These are phyloP conservation scores for Aureobasidium melanogenum DNA, from an alignment of 2,329 filamentous ascomycete species.

Conservation along the genomic window DNA sequence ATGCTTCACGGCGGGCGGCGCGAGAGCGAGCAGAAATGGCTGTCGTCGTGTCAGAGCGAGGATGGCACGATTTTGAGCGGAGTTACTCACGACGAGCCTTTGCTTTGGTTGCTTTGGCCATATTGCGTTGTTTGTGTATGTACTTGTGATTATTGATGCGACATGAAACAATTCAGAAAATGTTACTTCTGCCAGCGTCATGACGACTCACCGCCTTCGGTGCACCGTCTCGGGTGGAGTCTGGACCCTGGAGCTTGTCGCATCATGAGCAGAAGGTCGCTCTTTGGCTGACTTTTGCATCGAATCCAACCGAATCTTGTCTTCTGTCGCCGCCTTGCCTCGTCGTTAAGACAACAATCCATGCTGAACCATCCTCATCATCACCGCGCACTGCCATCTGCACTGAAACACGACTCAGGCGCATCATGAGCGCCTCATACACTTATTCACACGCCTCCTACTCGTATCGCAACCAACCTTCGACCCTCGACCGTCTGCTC, in stretches of 20 bases:
- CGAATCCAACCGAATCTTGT: neutral
- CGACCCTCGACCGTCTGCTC: neutral
- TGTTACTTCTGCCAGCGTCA: neutral
- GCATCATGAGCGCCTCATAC: conserved; percentile 6
- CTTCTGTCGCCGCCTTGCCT: neutral
- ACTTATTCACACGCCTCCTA: neutral
- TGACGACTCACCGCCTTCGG: too few relatives aligned
- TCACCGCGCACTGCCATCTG: neutral
- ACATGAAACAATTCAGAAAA: neutral
- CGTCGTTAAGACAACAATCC: neutral
- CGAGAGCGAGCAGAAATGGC: conserved; percentile 62
- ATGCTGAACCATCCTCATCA: neutral
- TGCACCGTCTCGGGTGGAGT: neutral
- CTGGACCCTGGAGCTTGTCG: conserved; percentile 3
- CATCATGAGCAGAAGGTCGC: neutral
- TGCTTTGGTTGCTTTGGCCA: conserved; percentile 39
- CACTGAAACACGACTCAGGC: neutral
- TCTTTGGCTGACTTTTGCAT: neutral
- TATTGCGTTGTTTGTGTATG: conserved; percentile 16
- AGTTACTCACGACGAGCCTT: conserved; percentile 27
- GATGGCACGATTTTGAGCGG: neutral
- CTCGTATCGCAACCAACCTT: neutral
- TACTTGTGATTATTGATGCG: neutral
- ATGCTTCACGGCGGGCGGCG: conserved; percentile 62
- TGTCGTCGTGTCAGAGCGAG: conserved; percentile 24